Evolutionary conservation across 2,329 filamentous ascomycete genomes (phyloP), one percentile per base, ranked within the genome.

Genomic region (Magnaporthiopsis incrustans): DNA sequence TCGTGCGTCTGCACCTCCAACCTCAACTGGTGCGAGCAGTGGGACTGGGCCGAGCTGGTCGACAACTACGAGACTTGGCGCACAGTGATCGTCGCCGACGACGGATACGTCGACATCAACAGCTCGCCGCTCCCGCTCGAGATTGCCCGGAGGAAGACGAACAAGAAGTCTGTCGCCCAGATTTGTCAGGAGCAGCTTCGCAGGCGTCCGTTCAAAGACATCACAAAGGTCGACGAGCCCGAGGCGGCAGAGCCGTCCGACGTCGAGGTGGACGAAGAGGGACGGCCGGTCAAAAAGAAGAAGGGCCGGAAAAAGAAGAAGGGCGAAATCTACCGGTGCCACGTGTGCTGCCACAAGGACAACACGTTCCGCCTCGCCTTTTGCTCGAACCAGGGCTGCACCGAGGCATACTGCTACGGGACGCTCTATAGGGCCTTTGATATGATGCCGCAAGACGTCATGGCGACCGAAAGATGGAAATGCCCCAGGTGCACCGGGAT

Each of bases 101-200:
- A 91, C 68, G 86, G 87, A 57, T 89, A 83, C 62, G 79, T 88
- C 26, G 86, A 89, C 65, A 81, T 85, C 3, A 79, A 88, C 14
- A 80, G 78, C 65, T 92, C 88, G 0, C 91, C 90, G 1, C 81
- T 87, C 56, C 84, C 90, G 0, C 81, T 97, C 2, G 82, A 89
- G 65, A 81, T 91, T 63, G 91, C 90, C 62, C 82, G 88, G 44
- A 84, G 85, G 68, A 83, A 82, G 60, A 77, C 85, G 8, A 85
- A 83, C 22, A 92, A 89, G 73, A 96, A 92, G 72, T 89, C 92
- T 0, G 80, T 96, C 10, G 94, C 94, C 6, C 89, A 97, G 70
- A 88, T 98, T n/a, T 98, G 93, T 73, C 94, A 97, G 73, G 90
- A 96, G 68, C 91, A 97, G 70, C 79, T 98, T 22, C 86, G 85